Evolutionary conservation across 805 yeast genomes (phyloP).

Genomic region (Huiozyma naganishii): DNA sequence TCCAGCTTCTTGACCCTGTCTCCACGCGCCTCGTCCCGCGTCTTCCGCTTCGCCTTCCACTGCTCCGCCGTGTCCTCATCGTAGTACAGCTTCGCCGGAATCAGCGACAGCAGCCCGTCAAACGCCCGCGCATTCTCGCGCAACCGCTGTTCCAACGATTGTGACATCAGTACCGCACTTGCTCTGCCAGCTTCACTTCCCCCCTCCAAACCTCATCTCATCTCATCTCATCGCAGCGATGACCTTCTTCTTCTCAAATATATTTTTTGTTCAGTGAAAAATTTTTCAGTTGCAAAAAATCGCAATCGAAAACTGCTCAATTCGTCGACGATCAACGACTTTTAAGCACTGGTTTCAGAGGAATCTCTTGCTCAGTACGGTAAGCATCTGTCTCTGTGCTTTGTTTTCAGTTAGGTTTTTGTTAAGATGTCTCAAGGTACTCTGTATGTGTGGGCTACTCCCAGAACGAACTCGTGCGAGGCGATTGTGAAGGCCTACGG

Average conservation of each 20-base stretch:
- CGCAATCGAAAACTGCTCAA: too few species aligned
- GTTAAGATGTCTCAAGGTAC: slow-evolving; percentile 57
- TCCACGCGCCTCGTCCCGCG: slow-evolving; percentile 49
- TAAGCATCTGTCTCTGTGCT: background rate
- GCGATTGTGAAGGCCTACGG: slow-evolving; percentile 48
- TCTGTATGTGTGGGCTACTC: slow-evolving; percentile 33
- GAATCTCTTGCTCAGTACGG: background rate
- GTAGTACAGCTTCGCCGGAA: slow-evolving; percentile 89
- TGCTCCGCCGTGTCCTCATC: slow-evolving; percentile 84
- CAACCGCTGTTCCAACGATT: slow-evolving; percentile 62
- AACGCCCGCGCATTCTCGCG: slow-evolving; percentile 74
- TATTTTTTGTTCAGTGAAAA: background rate
- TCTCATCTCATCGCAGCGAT: background rate
- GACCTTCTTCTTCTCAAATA: background rate
- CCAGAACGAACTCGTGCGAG: slow-evolving; percentile 24
- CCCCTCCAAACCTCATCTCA: too few species aligned
- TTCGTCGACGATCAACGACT: too few species aligned
- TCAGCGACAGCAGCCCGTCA: slow-evolving; percentile 77
- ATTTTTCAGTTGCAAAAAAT: background rate
- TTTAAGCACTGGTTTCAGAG: background rate
- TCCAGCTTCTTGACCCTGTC: slow-evolving; percentile 66
- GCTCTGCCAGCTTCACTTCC: too few species aligned
- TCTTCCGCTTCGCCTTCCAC: slow-evolving; percentile 78
- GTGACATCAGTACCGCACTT: slow-evolving; percentile 32
- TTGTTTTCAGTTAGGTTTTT: background rate